Percentiles rank a stretch among this genome's conserved stretches.
Conservation (phyloP, 495 filamentous ascomycete genomes). For the Evansstolkia leycettana region DNA sequence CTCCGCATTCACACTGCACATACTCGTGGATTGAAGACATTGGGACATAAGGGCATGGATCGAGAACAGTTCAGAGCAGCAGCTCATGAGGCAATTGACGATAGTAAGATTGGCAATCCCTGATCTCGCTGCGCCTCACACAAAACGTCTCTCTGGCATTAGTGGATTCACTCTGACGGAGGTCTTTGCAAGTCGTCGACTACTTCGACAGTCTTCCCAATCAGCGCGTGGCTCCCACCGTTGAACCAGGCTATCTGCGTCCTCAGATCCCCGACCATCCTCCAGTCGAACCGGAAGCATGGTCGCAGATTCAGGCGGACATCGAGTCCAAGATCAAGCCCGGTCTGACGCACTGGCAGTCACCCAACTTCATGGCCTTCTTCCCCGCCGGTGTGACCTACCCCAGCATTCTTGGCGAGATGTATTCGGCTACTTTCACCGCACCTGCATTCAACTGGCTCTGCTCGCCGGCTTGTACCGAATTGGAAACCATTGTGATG, state of each 20-base stretch:
- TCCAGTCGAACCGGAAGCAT: constrained; percentile 62
- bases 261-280: constrained; percentile 64
- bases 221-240: constrained; percentile 61
- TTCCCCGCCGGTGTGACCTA: constrained; percentile 76
- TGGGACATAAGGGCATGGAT: constrained; percentile 55
- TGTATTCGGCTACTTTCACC: constrained; percentile 81
- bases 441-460: constrained; percentile 96
- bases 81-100: constrained; percentile 70
- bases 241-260: constrained; percentile 78
- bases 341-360: constrained; percentile 92
- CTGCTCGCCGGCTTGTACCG: constrained; percentile 88
- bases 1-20: background rate
- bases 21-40: no score
- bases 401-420: constrained; percentile 82
- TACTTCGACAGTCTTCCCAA: constrained; percentile 70
- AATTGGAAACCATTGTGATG: constrained; percentile 86
- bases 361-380: constrained; percentile 94
- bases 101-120: constrained; percentile 45
- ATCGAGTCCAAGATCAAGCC: constrained; percentile 84
- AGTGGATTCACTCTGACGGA: background rate
- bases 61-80: constrained; percentile 70
- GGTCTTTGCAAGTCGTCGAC: constrained; percentile 54
- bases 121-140: background rate
- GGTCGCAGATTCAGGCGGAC: constrained; percentile 72
- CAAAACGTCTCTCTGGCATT: background rate